Evolutionary conservation across 2,329 filamentous ascomycete genomes (phyloP), one percentile per base, ranked within the genome.

Genomic region (Colletotrichum sp.): DNA sequence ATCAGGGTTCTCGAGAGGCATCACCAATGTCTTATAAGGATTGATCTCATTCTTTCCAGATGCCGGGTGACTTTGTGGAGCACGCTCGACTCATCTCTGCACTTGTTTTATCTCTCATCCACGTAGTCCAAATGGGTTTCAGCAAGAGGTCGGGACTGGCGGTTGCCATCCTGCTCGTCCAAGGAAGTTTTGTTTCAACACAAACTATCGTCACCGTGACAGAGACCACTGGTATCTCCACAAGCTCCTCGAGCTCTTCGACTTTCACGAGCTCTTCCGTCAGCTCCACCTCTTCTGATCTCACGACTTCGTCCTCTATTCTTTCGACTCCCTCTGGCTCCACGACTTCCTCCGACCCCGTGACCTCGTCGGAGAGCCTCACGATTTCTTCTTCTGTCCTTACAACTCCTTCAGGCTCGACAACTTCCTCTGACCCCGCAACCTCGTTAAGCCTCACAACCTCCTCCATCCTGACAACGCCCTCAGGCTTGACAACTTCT

Each of bases 301-400:
- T 49, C 39, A n/a, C 39, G 5, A 49, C 39, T 7, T 49, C 39
- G 3, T 49, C 18, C 39, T 49, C 39, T 49, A n/a, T 49, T 1
- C 39, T 49, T 7, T 4, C 18, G 9, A 12, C 39, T 12, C 18
- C 18, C 18, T 49, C 39, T 4, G 9, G 39, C 39, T 49, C 18
- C 0, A 49, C 18, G 3, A 49, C 39, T 12, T 49, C 39, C 3
- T 49, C 39, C 3, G 18, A 49, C 18, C 18, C 9, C 5, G 39
- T 1, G 0, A 44, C 39, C 39, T 44, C 36, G 16, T 36, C 34
- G 0, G 0, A 1, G 36, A 39, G 36, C 36, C 36, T 39, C 8
- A 9, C 36, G 36, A 39, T 1, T 39, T 39, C 36, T 39, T 39
- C 30, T 32, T 44, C 39, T 10, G 8, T 10, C 39, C 39, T 44